Conservation (phyloP, 2,329 filamentous ascomycete genomes). For the Beauveria rudraprayagi region DNA sequence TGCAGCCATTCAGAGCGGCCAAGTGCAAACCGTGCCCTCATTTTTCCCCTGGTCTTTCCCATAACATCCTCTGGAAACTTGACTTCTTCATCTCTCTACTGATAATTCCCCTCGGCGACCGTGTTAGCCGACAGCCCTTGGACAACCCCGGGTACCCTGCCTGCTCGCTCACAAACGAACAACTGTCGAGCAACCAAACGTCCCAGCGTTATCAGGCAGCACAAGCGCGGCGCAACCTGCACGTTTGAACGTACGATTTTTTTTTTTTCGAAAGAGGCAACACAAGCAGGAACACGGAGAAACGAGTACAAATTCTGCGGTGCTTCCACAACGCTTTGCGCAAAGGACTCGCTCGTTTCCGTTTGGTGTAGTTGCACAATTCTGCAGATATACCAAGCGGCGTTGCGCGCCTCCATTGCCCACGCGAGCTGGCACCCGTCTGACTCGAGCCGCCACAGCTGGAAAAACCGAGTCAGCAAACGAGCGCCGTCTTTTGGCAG, state of each 20-base stretch:
- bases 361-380: neutral
- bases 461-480: neutral
- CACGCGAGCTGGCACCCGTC: neutral
- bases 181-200: neutral
- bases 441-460: neutral
- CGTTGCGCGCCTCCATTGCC: neutral
- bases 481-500: neutral
- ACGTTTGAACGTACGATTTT: neutral
- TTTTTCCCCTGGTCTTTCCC: neutral
- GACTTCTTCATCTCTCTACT: neutral
- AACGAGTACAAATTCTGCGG: neutral
- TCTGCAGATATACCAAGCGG: neutral
- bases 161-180: neutral
- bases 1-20: neutral
- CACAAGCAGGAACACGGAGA: neutral
- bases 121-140: neutral
- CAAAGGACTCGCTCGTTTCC: neutral
- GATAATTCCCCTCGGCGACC: neutral
- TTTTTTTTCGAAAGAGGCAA: neutral
- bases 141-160: neutral
- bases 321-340: neutral
- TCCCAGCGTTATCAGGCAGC: neutral
- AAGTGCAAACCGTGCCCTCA: neutral
- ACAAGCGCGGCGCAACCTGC: conserved; percentile 2
- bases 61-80: neutral